Evolutionary conservation across 345 rosid species (phyloP), one percentile per base, ranked within the genome.

Genomic region (Aquilaria malaccensis): DNA sequence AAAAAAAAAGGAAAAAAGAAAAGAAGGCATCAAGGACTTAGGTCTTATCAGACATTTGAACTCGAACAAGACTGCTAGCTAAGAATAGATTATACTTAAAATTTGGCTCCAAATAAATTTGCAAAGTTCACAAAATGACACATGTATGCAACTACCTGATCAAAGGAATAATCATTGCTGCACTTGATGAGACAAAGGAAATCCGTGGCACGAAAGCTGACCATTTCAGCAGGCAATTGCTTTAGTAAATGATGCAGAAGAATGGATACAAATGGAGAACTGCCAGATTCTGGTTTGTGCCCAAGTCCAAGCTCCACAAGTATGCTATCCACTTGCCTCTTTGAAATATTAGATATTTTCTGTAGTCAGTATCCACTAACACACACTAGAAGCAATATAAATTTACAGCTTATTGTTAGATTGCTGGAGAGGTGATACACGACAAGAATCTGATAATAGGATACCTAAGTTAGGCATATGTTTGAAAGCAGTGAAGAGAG

Each of bases 201-300:
- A 61, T 80, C 85, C 71, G 76, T 68, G 54, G 91, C 80, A 80
- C 80, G 76, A 61, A 79, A 73, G 74, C 74, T 76, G 66, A 92
- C 77, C 59, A 82, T 56, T 64, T 83, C 84, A 15, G 58, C 72
- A 59, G 98, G 91, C 77, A 92, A 89, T 74, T 83, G 87, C 76
- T 85, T 87, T 48, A 92, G 81, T 57, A 87, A 69, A 70, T 85
- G 76, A 76, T 92, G 93, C 67, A 84, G 88, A 78, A 92, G 67
- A 72, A 92, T 63, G 63, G 95, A 92, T 49, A 81, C 74, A 62
- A 77, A 85, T 4, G 85, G 70, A 31, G 65, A 61, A 45, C 68
- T 76, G 58, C 70, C 72, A 64, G 74, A 73, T 30, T 33, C 62
- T 65, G 69, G 80, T 65, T 83, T 81, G 70, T 72, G 74, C 69